phyloP scores from a whole-genome alignment of 2,329 filamentous ascomycete species.

The Fusarium cicatricum region DNA sequence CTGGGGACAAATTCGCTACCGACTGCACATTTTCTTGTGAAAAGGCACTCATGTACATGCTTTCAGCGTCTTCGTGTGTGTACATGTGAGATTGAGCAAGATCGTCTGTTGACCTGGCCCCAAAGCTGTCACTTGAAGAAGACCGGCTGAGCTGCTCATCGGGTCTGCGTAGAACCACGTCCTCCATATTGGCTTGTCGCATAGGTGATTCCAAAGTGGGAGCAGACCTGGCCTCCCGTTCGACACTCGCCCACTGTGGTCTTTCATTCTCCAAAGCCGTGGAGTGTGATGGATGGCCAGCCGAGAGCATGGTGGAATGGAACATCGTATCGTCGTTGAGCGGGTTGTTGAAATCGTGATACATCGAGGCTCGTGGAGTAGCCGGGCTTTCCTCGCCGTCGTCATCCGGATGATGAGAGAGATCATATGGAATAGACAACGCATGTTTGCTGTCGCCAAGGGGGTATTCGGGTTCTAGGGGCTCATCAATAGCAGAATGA shows the following conservation, averaged over 20 bases:
- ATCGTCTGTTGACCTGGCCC: slow-evolving; percentile 52
- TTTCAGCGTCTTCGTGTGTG: slow-evolving; percentile 82
- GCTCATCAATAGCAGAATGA: slow-evolving; percentile 31
- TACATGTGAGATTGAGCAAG: slow-evolving; percentile 74
- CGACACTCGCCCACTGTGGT: slow-evolving; percentile 32
- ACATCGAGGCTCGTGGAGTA: slow-evolving; percentile 64
- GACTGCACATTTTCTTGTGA: slow-evolving; percentile 55
- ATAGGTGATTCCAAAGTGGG: slow-evolving; percentile 29
- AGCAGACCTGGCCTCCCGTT: slow-evolving; percentile 31
- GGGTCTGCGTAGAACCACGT: slow-evolving; percentile 8
- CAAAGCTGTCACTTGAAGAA: slow-evolving; percentile 26
- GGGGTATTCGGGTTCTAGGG: slow-evolving; percentile 37
- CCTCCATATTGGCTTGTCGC: slow-evolving; percentile 25
- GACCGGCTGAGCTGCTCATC: slow-evolving; percentile 22
- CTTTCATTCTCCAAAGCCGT: slow-evolving; percentile 27
- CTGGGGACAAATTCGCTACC: slow-evolving; percentile 2
- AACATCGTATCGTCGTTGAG: slow-evolving; percentile 42
- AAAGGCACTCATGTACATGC: slow-evolving; percentile 85
- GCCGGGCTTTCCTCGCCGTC: slow-evolving; percentile 51
- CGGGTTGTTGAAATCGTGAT: slow-evolving; percentile 47
- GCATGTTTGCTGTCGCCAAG: slow-evolving; percentile 63
- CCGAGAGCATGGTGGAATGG: slow-evolving; percentile 39
- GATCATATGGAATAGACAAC: slow-evolving; percentile 64
- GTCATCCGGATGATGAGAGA: slow-evolving; percentile 50
- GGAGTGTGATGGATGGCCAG: slow-evolving; percentile 27